Percentiles rank a stretch among this genome's conserved stretches.
Evolutionary conservation across 129 eudicot species (phyloP).

Genomic region (Lonicera japonica): DNA sequence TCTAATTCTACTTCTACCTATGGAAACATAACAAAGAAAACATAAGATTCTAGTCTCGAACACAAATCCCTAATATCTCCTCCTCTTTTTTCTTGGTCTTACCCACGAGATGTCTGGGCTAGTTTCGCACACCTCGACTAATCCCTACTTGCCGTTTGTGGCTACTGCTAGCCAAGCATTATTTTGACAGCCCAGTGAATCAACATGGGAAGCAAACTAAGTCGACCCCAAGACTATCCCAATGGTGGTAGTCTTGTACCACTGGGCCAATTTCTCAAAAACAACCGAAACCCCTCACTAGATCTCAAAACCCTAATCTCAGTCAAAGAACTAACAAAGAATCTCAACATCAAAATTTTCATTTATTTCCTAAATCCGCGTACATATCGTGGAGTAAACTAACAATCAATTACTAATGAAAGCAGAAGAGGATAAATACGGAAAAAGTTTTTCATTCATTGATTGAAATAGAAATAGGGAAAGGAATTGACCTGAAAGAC

Average conservation of each 20-base stretch:
- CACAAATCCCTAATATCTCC: slow-evolving; percentile 14
- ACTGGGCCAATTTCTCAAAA: neutral
- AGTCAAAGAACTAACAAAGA: neutral
- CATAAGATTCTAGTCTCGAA: neutral
- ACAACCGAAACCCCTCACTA: slow-evolving; percentile 6
- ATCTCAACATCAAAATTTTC: too few relatives aligned
- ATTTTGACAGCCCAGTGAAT: too few relatives aligned
- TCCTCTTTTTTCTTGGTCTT: too few relatives aligned
- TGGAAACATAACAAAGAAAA: neutral
- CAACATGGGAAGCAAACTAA: too few relatives aligned
- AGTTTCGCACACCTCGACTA: too few relatives aligned
- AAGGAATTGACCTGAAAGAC: slow-evolving; percentile 68
- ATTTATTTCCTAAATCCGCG: too few relatives aligned
- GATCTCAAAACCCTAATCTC: slow-evolving; percentile 20
- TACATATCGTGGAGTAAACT: neutral
- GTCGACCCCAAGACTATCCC: too few relatives aligned
- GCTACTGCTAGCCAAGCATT: too few relatives aligned
- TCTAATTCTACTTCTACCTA: neutral
- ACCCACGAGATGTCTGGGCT: too few relatives aligned
- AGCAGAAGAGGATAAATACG: neutral
- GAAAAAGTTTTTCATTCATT: neutral
- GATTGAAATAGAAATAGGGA: neutral
- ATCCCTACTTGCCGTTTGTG: too few relatives aligned
- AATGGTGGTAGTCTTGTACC: too few relatives aligned
- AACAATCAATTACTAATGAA: neutral